Base-by-base conservation (phyloP, 495 filamentous ascomycete species). In the Barbatosphaeria neglecta region DNA sequence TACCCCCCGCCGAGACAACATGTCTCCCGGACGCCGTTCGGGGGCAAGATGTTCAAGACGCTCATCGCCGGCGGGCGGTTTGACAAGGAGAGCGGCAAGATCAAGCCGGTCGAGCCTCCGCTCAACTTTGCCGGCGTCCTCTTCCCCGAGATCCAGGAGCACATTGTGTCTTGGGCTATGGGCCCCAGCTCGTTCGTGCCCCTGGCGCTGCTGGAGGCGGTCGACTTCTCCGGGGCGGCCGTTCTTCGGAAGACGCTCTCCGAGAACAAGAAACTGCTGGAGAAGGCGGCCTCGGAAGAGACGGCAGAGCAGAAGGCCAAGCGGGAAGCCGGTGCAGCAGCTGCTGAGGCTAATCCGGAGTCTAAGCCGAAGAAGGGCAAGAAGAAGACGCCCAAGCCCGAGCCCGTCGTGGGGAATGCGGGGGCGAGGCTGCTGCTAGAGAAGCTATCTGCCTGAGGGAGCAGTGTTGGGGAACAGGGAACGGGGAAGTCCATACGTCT, bases 11-110 rank as follows among this genome's bases (percentile, higher is more conserved):
- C 60, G 0, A 52, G 49, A 3, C 59, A 61, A 1, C 82, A 86
- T 56, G 67, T 82, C 40, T 75, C 73, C 20, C 64, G 69, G 44
- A 73, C 74, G 0, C 67, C 87, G 2, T 74, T 77, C 46, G 82
- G 81, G 2, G 86, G 87, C n/a, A 80, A 85, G 42, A 84, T 95
- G 81, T 75, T 95, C 50, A 96, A 94, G 65, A 82, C 82, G 0
- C 74, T 99, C 1, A 84, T 95, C 22, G 77, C 83, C 25, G 90
- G 92, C 18, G 92, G 93, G 9, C 78, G 75, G 20, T 98, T 83
- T 61, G 87, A 95, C 65, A 70, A 69, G 19, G 73, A 69, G 27
- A 70, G 73, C 3, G 86, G 84, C 61, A 75, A 72, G 41, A 66
- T 94, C 38, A 77, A 72, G 59, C 76, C 78, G 47, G 72, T 82